Conservation (phyloP, 257 asterid genomes). For the Salvia miltiorrhiza region DNA sequence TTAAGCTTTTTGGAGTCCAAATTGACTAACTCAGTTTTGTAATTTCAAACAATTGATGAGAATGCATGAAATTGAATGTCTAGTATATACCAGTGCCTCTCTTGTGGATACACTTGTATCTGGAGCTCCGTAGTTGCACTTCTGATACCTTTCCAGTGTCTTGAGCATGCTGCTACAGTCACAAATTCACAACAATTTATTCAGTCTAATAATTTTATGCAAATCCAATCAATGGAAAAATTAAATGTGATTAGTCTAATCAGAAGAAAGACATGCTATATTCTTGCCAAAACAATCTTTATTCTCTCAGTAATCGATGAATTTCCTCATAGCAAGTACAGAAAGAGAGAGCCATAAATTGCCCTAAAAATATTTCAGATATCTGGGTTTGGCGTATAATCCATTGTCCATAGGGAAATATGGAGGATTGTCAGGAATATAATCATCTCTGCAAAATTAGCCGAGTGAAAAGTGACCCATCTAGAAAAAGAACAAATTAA, state of each 20-base stretch:
- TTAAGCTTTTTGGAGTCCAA: constrained; percentile 51
- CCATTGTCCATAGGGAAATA: constrained; percentile 29
- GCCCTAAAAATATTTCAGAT: constrained; percentile 11
- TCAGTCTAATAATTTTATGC: background rate
- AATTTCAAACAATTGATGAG: no score
- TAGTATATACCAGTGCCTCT: constrained; percentile 98
- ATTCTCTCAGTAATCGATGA: constrained; percentile 15
- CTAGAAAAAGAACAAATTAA: background rate
- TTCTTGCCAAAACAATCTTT: background rate
- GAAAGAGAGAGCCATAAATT: background rate
- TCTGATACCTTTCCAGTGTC: constrained; percentile 95
- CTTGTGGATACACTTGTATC: constrained; percentile 78
- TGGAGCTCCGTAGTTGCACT: constrained; percentile 98
- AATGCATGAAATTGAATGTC: no score
- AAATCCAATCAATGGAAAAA: background rate
- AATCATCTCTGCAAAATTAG: constrained; percentile 17
- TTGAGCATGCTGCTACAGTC: constrained; percentile 78
- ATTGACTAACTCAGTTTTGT: constrained; percentile 8
- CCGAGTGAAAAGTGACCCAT: constrained; percentile 1
- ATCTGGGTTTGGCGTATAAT: constrained; percentile 11
- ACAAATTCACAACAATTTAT: constrained; percentile 18
- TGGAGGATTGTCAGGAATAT: constrained; percentile 23
- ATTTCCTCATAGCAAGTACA: constrained; percentile 8
- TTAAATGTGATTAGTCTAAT: constrained; percentile 11
- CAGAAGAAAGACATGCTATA: no score